Conservation (phyloP, 2,329 filamentous ascomycete species). For the Aspergillus neoniger region DNA sequence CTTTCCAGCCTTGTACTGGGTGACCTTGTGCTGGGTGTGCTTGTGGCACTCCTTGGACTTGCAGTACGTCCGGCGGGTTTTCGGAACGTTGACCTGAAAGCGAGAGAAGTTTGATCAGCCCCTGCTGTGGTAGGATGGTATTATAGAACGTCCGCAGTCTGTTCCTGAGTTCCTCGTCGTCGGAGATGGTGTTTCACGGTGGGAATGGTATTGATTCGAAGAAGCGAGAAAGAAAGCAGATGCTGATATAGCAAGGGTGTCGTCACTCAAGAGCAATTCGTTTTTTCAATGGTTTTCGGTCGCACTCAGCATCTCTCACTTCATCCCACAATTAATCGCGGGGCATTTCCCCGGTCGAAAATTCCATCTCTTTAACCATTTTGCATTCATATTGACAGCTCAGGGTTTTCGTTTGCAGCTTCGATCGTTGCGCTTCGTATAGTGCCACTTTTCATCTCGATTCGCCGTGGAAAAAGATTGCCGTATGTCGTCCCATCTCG, state of each 20-base stretch:
- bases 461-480: constrained; percentile 3
- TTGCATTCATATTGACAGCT: not conserved
- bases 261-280: not conserved
- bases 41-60: constrained; percentile 94
- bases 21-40: constrained; percentile 90
- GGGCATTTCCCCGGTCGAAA: not conserved
- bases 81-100: constrained; percentile 89
- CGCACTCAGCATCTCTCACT: not conserved
- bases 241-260: not conserved
- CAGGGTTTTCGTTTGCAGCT: not conserved
- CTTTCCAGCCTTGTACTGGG: constrained; percentile 97
- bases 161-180: constrained; percentile 13
- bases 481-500: constrained; percentile 7
- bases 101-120: constrained; percentile 9
- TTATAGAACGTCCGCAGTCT: not conserved
- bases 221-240: not conserved
- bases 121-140: constrained; percentile 1
- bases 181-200: not conserved
- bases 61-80: constrained; percentile 97
- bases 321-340: not conserved
- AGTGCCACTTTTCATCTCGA: not conserved
- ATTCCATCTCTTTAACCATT: not conserved
- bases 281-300: not conserved
- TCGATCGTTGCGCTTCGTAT: constrained; percentile 5
- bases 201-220: not conserved